These are phyloP conservation scores for Baeospora myosura DNA, from an alignment of 1,284 basidiomycete genomes.

Conservation along the genomic window DNA sequence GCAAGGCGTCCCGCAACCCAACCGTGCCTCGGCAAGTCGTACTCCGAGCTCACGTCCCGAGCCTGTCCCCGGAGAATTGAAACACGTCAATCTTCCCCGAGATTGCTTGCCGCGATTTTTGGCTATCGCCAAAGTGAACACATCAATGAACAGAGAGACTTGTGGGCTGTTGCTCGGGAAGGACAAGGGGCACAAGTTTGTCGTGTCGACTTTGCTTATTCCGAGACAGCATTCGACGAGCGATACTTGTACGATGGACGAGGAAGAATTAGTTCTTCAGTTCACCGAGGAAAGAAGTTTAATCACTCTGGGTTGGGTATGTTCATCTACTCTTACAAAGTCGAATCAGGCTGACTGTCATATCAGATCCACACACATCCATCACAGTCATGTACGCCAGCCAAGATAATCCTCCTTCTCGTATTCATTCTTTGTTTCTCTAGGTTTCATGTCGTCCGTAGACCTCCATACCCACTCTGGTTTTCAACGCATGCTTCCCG, in stretches of 20 bases:
- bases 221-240: constrained; percentile 80
- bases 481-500: constrained; percentile 82
- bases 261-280: constrained; percentile 78
- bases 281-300: constrained; percentile 74
- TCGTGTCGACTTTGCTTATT: constrained; percentile 71
- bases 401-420: neutral
- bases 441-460: constrained; percentile 83
- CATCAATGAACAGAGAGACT: constrained; percentile 38
- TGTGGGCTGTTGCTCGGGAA: constrained; percentile 49
- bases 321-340: constrained; percentile 21
- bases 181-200: constrained; percentile 48
- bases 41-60: constrained; percentile 5
- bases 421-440: constrained; percentile 1
- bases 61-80: constrained; percentile 33
- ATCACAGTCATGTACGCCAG: constrained; percentile 71
- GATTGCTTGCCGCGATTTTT: constrained; percentile 69
- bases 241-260: constrained; percentile 84
- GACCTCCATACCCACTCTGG: constrained; percentile 85
- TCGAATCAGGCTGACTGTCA: neutral
- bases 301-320: constrained; percentile 84
- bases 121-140: constrained; percentile 48
- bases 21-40: no score
- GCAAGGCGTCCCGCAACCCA: constrained; percentile 13
- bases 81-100: constrained; percentile 58
- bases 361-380: constrained; percentile 88